Conservation (phyloP, 176 grass and related monocot genomes). For the Avena eriantha region DNA sequence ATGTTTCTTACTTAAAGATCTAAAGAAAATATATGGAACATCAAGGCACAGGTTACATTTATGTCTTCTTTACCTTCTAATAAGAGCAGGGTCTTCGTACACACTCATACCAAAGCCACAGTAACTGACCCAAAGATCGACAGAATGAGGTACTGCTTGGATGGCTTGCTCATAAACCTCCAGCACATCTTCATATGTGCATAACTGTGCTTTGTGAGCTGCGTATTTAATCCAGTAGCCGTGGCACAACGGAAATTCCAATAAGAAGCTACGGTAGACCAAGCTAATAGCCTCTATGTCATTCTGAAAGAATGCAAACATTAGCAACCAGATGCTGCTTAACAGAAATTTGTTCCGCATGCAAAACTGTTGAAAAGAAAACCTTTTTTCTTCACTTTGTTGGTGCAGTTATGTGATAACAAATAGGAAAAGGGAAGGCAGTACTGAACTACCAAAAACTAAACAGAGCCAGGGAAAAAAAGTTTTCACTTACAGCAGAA, state of each 20-base stretch:
- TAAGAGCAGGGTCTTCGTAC: conserved; percentile 72
- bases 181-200: conserved; percentile 54
- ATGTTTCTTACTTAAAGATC: not conserved
- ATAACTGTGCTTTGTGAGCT: conserved; percentile 66
- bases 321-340: conserved; percentile 41
- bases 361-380: conserved; percentile 39
- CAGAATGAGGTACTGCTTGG: conserved; percentile 62
- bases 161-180: conserved; percentile 78
- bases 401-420: not conserved
- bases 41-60: conserved; percentile 11
- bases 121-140: conserved; percentile 84
- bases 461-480: conserved; percentile 28
- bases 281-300: conserved; percentile 64
- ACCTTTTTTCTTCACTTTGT: conserved; percentile 17
- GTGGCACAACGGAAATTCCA: conserved; percentile 82
- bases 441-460: conserved; percentile 31
- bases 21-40: conserved; percentile 22
- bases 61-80: conserved; percentile 79
- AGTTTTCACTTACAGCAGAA: conserved; percentile 55
- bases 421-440: conserved; percentile 12
- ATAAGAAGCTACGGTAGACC: conserved; percentile 70
- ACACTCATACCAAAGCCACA: conserved; percentile 69
- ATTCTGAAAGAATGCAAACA: conserved; percentile 64
- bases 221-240: conserved; percentile 90
- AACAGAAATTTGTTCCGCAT: conserved; percentile 1